These are phyloP conservation scores for Vitis cinerea DNA, from an alignment of 164 flowering plant species.

Conservation along the genomic window DNA sequence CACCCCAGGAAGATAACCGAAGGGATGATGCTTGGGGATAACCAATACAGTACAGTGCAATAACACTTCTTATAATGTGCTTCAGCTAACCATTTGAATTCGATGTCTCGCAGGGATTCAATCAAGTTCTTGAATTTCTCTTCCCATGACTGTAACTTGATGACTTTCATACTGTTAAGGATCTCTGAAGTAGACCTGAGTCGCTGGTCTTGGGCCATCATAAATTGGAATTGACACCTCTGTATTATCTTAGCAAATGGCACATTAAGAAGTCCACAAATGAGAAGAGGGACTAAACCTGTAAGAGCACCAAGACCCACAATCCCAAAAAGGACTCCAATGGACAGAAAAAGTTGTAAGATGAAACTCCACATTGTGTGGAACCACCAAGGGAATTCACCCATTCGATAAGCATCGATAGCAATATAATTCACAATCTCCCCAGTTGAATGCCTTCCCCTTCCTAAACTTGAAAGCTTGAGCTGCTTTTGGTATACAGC, in stretches of 20 bases:
- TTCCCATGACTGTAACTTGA: conserved; percentile 93
- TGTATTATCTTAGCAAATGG: conserved; percentile 70
- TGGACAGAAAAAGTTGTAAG: conserved; percentile 52
- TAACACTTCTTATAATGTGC: conserved; percentile 40
- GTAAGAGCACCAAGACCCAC: conserved; percentile 71
- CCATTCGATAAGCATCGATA: conserved; percentile 85
- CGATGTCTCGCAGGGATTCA: conserved; percentile 48
- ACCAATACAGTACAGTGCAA: conserved; percentile 64
- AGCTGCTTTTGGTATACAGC: conserved; percentile 67
- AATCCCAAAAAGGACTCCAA: conserved; percentile 45
- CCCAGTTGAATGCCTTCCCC: conserved; percentile 70
- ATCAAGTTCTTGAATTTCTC: conserved; percentile 60
- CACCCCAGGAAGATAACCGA: conserved; percentile 67
- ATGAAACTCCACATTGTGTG: conserved; percentile 53
- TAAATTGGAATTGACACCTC: conserved; percentile 50
- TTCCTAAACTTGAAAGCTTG: conserved; percentile 65
- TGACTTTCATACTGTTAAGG: conserved; percentile 78
- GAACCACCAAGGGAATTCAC: conserved; percentile 76
- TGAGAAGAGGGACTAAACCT: conserved; percentile 57
- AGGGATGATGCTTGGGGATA: conserved; percentile 75
- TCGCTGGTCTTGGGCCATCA: conserved; percentile 71
- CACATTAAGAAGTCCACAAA: conserved; percentile 58
- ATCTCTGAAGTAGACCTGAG: conserved; percentile 76
- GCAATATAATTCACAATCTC: conserved; percentile 87
- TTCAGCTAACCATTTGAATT: conserved; percentile 65